Conservation (phyloP, 1,284 basidiomycete genomes). For the Fomitopsis schrenkii region DNA sequence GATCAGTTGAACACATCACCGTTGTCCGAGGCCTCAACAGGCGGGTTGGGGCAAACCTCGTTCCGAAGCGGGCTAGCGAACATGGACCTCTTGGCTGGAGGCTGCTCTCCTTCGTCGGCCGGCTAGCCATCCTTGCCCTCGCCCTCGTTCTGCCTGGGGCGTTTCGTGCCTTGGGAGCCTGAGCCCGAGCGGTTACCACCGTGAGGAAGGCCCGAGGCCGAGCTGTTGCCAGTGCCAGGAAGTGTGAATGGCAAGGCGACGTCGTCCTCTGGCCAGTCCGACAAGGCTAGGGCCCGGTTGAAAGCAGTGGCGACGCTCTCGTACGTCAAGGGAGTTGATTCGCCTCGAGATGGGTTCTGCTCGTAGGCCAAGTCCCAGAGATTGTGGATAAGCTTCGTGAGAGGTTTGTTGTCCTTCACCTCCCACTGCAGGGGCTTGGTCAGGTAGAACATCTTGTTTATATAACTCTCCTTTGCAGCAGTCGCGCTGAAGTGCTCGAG, state of each 20-base stretch:
- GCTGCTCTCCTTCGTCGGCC: no score
- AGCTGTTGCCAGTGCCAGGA: not conserved
- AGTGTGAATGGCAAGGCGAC: not conserved
- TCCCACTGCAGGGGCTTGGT: not conserved
- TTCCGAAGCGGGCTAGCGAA: no score
- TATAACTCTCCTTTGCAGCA: not conserved
- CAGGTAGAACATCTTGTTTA: not conserved
- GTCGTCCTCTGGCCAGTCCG: not conserved
- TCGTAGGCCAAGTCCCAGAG: not conserved
- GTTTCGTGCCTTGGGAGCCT: not conserved
- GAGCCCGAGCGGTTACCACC: not conserved
- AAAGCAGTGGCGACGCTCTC: not conserved
- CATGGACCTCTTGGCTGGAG: no score
- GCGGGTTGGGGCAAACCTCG: no score
- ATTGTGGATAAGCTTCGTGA: not conserved
- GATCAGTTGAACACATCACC: no score
- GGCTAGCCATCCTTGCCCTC: no score
- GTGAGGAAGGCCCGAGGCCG: no score
- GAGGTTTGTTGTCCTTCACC: not conserved
- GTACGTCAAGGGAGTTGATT: not conserved
- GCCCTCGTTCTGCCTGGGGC: not conserved
- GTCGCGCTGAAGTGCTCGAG: not conserved
- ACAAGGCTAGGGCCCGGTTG: not conserved
- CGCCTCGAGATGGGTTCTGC: not conserved
- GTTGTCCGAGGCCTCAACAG: no score